Conservation (phyloP, 1,284 basidiomycete genomes). For the Trichosporon faecale region DNA sequence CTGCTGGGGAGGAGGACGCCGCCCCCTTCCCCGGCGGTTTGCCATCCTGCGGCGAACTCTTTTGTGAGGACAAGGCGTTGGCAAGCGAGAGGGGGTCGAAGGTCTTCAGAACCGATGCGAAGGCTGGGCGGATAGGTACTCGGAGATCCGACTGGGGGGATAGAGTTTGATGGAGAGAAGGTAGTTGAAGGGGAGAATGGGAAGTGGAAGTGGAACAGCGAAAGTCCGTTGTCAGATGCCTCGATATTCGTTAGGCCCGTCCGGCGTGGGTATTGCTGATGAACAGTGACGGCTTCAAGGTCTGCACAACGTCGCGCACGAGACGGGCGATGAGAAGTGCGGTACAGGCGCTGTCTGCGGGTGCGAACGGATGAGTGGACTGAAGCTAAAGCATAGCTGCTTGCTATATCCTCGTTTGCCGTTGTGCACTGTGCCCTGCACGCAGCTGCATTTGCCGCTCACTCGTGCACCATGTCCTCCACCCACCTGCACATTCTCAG, state of each 20-base stretch:
- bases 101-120: not conserved
- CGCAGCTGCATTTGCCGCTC: not conserved
- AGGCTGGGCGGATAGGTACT: not conserved
- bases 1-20: constrained; percentile 2
- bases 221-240: not conserved
- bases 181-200: not conserved
- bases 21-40: constrained; percentile 2
- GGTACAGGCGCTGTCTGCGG: not conserved
- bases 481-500: not conserved
- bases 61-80: not conserved
- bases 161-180: not conserved
- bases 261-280: not conserved
- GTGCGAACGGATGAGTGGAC: not conserved
- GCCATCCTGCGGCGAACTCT: not conserved
- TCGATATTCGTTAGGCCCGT: not conserved
- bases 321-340: not conserved
- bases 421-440: not conserved
- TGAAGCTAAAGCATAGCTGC: not conserved
- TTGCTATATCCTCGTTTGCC: not conserved
- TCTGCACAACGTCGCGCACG: not conserved
- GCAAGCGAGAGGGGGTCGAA: not conserved
- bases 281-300: not conserved
- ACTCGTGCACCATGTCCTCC: not conserved
- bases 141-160: not conserved
- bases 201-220: not conserved